Percentiles rank a stretch among this genome's conserved stretches.
Evolutionary conservation across 805 yeast genomes (phyloP).

Genomic region (Nakazawaea siamensis): DNA sequence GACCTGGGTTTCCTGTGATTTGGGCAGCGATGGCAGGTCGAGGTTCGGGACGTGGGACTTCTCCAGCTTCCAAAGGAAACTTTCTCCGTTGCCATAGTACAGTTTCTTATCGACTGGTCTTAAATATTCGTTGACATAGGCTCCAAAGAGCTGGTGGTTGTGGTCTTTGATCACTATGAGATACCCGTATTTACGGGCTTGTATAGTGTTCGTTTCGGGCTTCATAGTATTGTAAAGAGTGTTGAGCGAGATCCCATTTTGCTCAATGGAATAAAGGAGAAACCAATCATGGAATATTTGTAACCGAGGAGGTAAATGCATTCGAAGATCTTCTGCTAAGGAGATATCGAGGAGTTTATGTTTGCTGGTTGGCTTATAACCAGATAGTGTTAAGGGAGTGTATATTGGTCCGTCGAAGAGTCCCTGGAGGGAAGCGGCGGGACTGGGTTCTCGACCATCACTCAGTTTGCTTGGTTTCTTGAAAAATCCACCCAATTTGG

Average conservation of each 20-base stretch:
- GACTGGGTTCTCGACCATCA: no score
- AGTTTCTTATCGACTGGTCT: conserved; percentile 64
- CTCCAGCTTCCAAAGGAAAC: conserved; percentile 83
- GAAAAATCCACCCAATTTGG: not conserved
- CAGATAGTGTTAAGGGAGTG: conserved; percentile 47
- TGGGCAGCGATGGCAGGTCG: conserved; percentile 11
- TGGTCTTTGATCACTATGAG: conserved; percentile 65
- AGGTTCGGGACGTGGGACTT: conserved; percentile 26
- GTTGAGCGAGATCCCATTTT: conserved; percentile 80
- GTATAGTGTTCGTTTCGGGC: conserved; percentile 26
- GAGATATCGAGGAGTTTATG: conserved; percentile 45
- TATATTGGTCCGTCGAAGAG: conserved; percentile 33
- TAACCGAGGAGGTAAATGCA: conserved; percentile 66
- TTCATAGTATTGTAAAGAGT: conserved; percentile 59
- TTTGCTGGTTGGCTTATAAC: conserved; percentile 52
- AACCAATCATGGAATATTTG: conserved; percentile 77
- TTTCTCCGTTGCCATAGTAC: conserved; percentile 91
- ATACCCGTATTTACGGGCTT: conserved; percentile 49
- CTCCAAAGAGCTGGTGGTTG: conserved; percentile 62
- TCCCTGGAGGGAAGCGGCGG: no score
- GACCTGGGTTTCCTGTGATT: conserved; percentile 19
- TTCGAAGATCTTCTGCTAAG: conserved; percentile 68
- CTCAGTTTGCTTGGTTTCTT: not conserved
- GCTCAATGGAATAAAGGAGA: conserved; percentile 77
- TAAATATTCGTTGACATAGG: conserved; percentile 65